Evolutionary conservation across 768 basidiomycete species (phyloP), one percentile per base, ranked within the genome.

Genomic region (Suillus subluteus): DNA sequence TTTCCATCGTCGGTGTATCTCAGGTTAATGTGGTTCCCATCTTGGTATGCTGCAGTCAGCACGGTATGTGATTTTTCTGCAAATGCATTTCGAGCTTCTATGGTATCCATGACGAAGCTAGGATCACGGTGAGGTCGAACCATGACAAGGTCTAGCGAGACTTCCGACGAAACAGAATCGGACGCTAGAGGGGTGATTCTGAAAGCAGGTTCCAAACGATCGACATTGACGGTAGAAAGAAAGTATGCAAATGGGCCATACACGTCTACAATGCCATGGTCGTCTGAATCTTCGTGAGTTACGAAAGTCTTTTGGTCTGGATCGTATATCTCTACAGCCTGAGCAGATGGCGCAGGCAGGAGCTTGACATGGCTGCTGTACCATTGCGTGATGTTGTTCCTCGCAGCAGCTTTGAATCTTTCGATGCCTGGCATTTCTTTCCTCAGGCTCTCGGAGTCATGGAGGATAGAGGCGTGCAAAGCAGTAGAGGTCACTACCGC

Each of bases 231-330:
- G 0, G 92, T 91, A 11, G 91, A 87, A 32, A 96, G 78, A 75
- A 98, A 92, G 78, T 98, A 99, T 35, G 84, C 82, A 73, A 96
- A 98, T 6, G 95, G 95, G 2, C 95, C 96, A 3, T 82, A 71
- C 12, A 95, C 68, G 44, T 83, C 80, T 15, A 87, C 73, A n/a
- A 79, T 72, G 2, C 81, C 75, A 48, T 77, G 71, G 21, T 76
- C 74, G 50, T 77, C 68, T 12, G 77, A 77, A 16, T 79, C 75
- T 3, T 78, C 76, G 70, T 82, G 78, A n/a, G 78, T 69, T 18
- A 86, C 74, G 72, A 95, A 91, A 4, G 75, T 65, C 40, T 82
- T 74, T 12, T 76, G 74, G 3, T 70, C 63, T 11, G 87, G 84
- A 70, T 93, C 85, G 76, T 92, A 98, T 37, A 87, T 81, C 69